Evolutionary conservation across 768 basidiomycete genomes (phyloP), one percentile per base, ranked within the genome.

Genomic region (Serendipita sp.): DNA sequence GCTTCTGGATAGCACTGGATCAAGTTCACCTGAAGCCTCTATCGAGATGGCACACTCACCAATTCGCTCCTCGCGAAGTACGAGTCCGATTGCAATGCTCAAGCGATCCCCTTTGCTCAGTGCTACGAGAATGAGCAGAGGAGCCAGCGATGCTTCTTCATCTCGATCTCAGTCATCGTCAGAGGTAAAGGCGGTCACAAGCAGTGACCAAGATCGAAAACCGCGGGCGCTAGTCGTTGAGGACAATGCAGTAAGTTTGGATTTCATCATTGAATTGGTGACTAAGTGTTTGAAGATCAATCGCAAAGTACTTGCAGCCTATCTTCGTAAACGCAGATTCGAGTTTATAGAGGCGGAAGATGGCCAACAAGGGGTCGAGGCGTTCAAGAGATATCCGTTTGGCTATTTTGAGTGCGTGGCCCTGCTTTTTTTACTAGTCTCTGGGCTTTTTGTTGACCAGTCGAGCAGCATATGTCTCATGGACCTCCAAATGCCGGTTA

Each of bases 401-500:
- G 53, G 53, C 11, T 58, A 58, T 33, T 58, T 58, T 31, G 53
- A 58, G 53, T 58, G 9, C 17, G 53, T n/a, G 28, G 2, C n/a
- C 20, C 17, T 17, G 20, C 7, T 50, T 11, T 13, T 7, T 7
- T 28, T 50, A 50, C 45, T 22, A 17, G 7, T 7, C 20, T 1
- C 7, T 7, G 20, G 4, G 17, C 53, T 58, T 28, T 24, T 17
- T 58, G 2, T 17, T 48, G 45, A 48, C 17, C n/a, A 9, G 9
- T 20, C 26, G 17, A 4, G 24, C 31, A 58, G 53, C n/a, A 58
- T 58, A 24, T 58, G 53, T n/a, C 31, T 58, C 11, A 58, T 58
- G 53, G 53, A 58, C n/a, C 30, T 58, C 11, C 53, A 58, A 31
- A 58, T 58, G 53, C 53, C 53, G 9, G 53, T 58, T 31, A 22